Percentiles rank a stretch among this genome's conserved stretches.
Evolutionary conservation across 179 eudicot genomes (phyloP).

Genomic region (Spinacia oleracea): DNA sequence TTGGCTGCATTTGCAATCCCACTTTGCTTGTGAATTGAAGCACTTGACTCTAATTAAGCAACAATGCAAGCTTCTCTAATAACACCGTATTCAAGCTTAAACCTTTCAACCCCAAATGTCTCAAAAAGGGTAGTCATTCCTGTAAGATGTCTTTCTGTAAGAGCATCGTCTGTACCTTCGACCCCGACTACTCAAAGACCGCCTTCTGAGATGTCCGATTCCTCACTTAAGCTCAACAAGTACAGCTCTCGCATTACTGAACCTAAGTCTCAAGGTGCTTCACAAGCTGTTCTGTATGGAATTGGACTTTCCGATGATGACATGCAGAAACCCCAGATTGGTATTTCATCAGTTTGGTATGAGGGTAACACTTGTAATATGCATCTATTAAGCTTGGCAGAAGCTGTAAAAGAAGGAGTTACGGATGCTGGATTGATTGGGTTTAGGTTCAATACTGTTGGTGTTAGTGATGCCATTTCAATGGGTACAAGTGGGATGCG

Average conservation of each 20-base stretch:
- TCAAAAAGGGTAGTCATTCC: no score
- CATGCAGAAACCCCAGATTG: slow-evolving; percentile 78
- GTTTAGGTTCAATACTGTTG: slow-evolving; percentile 85
- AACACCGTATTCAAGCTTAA: no score
- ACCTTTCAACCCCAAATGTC: no score
- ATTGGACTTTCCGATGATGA: slow-evolving; percentile 89
- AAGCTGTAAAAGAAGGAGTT: slow-evolving; percentile 83
- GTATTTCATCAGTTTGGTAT: slow-evolving; percentile 94
- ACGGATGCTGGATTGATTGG: slow-evolving; percentile 78
- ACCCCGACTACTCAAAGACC: no score
- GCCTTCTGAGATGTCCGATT: no score
- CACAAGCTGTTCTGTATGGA: slow-evolving; percentile 31
- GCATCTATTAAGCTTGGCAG: slow-evolving; percentile 71
- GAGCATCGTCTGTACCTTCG: no score
- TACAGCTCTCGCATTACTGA: no score
- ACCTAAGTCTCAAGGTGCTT: no score
- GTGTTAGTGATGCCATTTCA: slow-evolving; percentile 97
- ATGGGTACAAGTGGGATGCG: slow-evolving; percentile 99
- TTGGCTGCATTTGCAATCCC: background rate
- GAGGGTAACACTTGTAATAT: slow-evolving; percentile 95
- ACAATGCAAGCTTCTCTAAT: no score
- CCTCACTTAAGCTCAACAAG: no score
- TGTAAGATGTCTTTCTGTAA: no score
- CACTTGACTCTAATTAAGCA: slow-evolving; percentile 36
- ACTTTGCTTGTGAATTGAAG: background rate